Evolutionary conservation across 2,329 filamentous ascomycete genomes (phyloP), one percentile per base, ranked within the genome.

Genomic region (Hymenoscyphus scutula): DNA sequence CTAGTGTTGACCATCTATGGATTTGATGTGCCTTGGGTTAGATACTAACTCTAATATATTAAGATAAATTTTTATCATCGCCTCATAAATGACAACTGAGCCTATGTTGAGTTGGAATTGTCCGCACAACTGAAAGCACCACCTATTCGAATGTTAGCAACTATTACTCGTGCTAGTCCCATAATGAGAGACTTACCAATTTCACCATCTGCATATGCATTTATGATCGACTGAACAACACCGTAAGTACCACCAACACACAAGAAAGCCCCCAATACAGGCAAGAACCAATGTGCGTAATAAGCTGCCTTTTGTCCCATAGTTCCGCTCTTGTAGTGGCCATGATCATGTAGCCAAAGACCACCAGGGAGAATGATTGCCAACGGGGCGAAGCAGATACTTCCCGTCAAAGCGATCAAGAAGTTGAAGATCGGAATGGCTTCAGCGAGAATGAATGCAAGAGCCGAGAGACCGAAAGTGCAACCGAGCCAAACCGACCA

Each of bases 401-500:
- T 77, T 1, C 81, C 81, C 1, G 79, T 77, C n/a, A 83, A 69
- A 2, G 79, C 77, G 27, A 83, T 67, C 23, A 84, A 67, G 67
- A 79, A 83, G 63, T 81, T 81, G 74, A 84, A 84, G 59, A 84
- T 81, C 0, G 82, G 82, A 34, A 84, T 81, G 0, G 79, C 80
- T n/a, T 77, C 76, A 0, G 82, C 81, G 19, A 85, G 73, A 58
- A 85, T 71, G 67, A 82, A 84, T 5, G 80, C 74, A 23, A 82
- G 68, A 3, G 77, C 67, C 0, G 75, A 74, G 45, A 84, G 73
- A 0, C 72, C 72, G 19, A 76, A 70, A 0, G 78, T 81, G 61
- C 78, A 79, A 10, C 74, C 71, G 0, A 84, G 69, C 82, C 82
- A 85, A 0, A 78, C 80, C 0, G 67, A 71, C 82, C 82, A 84